These are phyloP conservation scores for Pneumocystis canis DNA, from an alignment of 1,139 yeast species.

Conservation along the genomic window DNA sequence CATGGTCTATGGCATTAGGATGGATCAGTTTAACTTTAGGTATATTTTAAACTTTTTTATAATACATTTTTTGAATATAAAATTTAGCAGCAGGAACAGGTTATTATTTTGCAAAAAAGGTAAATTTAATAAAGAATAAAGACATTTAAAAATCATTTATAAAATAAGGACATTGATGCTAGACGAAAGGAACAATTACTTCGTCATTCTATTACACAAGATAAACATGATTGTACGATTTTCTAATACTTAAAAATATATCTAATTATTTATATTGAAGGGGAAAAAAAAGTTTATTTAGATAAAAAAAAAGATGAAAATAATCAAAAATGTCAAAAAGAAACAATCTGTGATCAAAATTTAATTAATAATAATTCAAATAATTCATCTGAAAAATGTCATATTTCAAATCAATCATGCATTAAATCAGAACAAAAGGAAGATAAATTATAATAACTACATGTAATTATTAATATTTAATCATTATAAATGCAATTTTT, in stretches of 20 bases:
- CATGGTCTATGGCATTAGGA: background rate
- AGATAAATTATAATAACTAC: too few relatives aligned
- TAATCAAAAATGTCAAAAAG: background rate
- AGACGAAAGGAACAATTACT: background rate
- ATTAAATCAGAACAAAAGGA: too few relatives aligned
- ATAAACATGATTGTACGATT: background rate
- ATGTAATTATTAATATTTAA: too few relatives aligned
- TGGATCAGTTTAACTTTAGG: background rate
- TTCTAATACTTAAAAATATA: background rate
- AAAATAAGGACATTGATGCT: background rate
- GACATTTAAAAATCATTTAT: background rate
- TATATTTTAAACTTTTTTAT: background rate
- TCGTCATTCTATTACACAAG: background rate
- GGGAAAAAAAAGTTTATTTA: background rate
- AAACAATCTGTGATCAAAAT: too few relatives aligned
- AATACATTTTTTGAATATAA: background rate
- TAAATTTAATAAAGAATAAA: background rate
- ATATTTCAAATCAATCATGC: too few relatives aligned
- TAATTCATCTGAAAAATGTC: too few relatives aligned
- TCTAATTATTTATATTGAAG: background rate
- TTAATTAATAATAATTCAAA: too few relatives aligned
- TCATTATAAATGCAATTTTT: too few relatives aligned
- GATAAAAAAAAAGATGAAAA: background rate
- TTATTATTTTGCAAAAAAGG: background rate
- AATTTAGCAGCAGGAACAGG: background rate